Evolutionary conservation across 306 rosid genomes (phyloP).

Genomic region (Vigna reflexopilosa): DNA sequence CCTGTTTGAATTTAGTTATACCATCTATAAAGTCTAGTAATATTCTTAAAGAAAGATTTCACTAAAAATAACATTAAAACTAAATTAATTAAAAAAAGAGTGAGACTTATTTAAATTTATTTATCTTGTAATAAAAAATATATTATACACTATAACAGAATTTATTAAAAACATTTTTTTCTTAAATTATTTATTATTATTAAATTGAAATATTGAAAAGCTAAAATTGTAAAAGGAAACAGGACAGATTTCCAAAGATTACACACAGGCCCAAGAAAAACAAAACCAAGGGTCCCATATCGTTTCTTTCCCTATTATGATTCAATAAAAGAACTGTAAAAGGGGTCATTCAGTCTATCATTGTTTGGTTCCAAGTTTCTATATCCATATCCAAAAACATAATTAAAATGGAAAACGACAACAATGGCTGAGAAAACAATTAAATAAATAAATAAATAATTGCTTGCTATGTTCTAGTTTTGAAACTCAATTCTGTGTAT

Average conservation of each 20-base stretch:
- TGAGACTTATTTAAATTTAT: too few relatives aligned
- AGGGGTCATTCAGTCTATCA: neutral
- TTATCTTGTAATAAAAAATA: too few relatives aligned
- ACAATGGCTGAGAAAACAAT: neutral
- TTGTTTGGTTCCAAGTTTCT: neutral
- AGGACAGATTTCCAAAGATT: neutral
- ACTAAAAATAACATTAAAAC: too few relatives aligned
- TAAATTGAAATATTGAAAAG: neutral
- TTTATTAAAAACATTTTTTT: too few relatives aligned
- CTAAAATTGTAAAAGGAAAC: neutral
- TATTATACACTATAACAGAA: too few relatives aligned
- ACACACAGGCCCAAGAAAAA: conserved; percentile 4
- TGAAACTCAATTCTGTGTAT: too few relatives aligned
- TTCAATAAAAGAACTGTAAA: neutral
- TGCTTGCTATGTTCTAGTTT: neutral
- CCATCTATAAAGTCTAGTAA: neutral
- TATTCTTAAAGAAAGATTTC: neutral
- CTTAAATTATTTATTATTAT: too few relatives aligned
- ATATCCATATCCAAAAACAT: neutral
- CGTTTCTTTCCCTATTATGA: neutral
- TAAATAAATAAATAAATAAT: neutral
- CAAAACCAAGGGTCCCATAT: neutral
- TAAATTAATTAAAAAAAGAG: too few relatives aligned
- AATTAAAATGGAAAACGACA: neutral
- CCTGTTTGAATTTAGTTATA: too few relatives aligned